These are phyloP conservation scores for Daedaleopsis sinensis DNA, from an alignment of 768 basidiomycete species.

Conservation along the genomic window DNA sequence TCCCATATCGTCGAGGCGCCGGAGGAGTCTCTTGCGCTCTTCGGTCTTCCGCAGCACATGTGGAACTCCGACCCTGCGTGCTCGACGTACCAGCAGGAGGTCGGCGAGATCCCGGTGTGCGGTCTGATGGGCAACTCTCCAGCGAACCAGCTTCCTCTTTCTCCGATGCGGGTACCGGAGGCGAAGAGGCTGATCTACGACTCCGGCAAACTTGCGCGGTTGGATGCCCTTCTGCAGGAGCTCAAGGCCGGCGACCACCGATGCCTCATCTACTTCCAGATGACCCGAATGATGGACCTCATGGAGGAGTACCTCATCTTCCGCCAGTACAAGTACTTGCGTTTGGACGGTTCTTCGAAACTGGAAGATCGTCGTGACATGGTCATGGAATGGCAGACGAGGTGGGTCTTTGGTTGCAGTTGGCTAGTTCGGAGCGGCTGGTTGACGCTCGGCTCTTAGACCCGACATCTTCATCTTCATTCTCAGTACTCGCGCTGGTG, in stretches of 20 bases:
- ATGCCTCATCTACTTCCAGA: conserved; percentile 97
- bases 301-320: conserved; percentile 99
- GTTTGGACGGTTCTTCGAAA: conserved; percentile 92
- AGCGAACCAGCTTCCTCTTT: conserved; percentile 71
- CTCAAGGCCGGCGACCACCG: conserved; percentile 93
- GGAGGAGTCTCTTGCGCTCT: conserved; percentile 75
- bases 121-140: conserved; percentile 76
- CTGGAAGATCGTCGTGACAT: conserved; percentile 96
- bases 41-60: conserved; percentile 75
- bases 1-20: conserved; percentile 63
- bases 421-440: too few relatives aligned
- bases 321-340: conserved; percentile 93
- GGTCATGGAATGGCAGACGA: conserved; percentile 99
- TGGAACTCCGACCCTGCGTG: conserved; percentile 60
- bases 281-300: conserved; percentile 99
- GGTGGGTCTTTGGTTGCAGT: conserved; percentile 48
- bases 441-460: conserved; percentile 38
- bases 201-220: conserved; percentile 91
- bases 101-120: conserved; percentile 62
- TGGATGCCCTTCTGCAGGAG: conserved; percentile 88
- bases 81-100: conserved; percentile 43
- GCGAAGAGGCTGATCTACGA: conserved; percentile 94
- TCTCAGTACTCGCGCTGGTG: conserved; percentile 93
- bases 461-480: conserved; percentile 90
- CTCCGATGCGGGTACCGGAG: conserved; percentile 92